Conservation (phyloP, 2,329 filamentous ascomycete genomes). For the Plectosphaerella sp. region DNA sequence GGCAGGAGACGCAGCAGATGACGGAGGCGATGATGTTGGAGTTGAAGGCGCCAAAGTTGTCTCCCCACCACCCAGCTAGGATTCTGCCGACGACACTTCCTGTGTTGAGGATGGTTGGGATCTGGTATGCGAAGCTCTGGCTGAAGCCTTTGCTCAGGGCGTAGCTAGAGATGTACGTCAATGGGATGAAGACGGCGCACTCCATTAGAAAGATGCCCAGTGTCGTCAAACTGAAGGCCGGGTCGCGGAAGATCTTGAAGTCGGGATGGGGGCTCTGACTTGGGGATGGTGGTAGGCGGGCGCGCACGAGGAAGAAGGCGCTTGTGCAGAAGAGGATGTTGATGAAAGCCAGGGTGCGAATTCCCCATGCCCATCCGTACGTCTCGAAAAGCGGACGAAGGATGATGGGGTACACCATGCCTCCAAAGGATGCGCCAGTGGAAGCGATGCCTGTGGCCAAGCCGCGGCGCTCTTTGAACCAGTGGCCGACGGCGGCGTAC, state of each 20-base stretch:
- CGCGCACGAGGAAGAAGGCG: slow-evolving; percentile 44
- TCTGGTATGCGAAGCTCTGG: slow-evolving; percentile 64
- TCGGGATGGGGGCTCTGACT: slow-evolving; percentile 58
- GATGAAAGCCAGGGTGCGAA: slow-evolving; percentile 44
- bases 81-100: slow-evolving; percentile 74
- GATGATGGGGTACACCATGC: slow-evolving; percentile 59
- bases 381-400: slow-evolving; percentile 24
- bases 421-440: slow-evolving; percentile 68
- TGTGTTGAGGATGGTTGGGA: slow-evolving; percentile 78
- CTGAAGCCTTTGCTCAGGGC: slow-evolving; percentile 61
- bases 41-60: slow-evolving; percentile 81
- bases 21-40: slow-evolving; percentile 67
- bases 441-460: slow-evolving; percentile 78
- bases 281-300: slow-evolving; percentile 56
- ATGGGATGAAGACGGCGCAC: slow-evolving; percentile 72
- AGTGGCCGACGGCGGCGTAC: slow-evolving; percentile 75
- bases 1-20: slow-evolving; percentile 54
- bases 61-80: slow-evolving; percentile 73
- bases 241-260: slow-evolving; percentile 58
- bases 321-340: slow-evolving; percentile 37
- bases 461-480: slow-evolving; percentile 70
- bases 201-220: slow-evolving; percentile 67
- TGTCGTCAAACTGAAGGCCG: slow-evolving; percentile 60
- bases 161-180: slow-evolving; percentile 78
- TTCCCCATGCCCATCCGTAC: slow-evolving; percentile 32